A percentile compares a stretch with the other conserved stretches of the same genome.
Evolutionary conservation across 257 asterid species (phyloP).

Genomic region (Rubia yunnanensis): DNA sequence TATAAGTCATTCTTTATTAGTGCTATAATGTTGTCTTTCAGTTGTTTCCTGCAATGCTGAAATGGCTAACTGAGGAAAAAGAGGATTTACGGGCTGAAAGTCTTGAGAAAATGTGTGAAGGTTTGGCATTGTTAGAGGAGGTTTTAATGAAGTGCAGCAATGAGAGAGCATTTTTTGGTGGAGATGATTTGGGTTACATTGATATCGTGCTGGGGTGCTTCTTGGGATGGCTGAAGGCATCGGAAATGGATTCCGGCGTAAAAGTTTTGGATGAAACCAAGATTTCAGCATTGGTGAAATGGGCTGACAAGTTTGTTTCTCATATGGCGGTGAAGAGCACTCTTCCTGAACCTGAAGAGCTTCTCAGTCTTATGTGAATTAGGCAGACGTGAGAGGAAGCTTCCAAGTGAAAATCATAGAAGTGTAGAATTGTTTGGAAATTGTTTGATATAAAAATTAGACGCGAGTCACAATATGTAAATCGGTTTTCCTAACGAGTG

Average conservation of each 20-base stretch:
- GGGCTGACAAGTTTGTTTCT: slow-evolving; percentile 27
- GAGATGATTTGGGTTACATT: slow-evolving; percentile 32
- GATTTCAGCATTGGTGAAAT: slow-evolving; percentile 23
- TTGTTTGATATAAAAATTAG: too few relatives aligned
- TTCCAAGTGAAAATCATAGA: slow-evolving; percentile 11
- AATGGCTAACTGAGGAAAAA: slow-evolving; percentile 12
- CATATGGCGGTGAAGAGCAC: slow-evolving; percentile 21
- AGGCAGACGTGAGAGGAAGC: neutral
- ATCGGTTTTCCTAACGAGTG: too few relatives aligned
- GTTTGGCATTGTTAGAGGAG: slow-evolving; percentile 23
- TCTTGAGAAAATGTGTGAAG: slow-evolving; percentile 13
- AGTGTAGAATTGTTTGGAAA: too few relatives aligned
- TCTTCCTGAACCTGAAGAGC: slow-evolving; percentile 15
- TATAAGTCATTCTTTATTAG: too few relatives aligned
- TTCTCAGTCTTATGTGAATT: slow-evolving; percentile 13
- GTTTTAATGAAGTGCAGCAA: slow-evolving; percentile 25
- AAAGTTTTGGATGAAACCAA: slow-evolving; percentile 25
- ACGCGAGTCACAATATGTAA: too few relatives aligned
- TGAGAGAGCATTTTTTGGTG: slow-evolving; percentile 38
- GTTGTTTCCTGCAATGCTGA: slow-evolving; percentile 23
- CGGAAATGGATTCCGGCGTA: slow-evolving; percentile 11
- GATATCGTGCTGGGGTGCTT: slow-evolving; percentile 39
- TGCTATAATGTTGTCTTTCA: neutral
- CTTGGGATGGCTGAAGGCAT: slow-evolving; percentile 30
- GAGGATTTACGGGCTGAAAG: slow-evolving; percentile 11